These are phyloP conservation scores for Agapanthus africanus DNA, from an alignment of 106 monocot species.

Conservation along the genomic window DNA sequence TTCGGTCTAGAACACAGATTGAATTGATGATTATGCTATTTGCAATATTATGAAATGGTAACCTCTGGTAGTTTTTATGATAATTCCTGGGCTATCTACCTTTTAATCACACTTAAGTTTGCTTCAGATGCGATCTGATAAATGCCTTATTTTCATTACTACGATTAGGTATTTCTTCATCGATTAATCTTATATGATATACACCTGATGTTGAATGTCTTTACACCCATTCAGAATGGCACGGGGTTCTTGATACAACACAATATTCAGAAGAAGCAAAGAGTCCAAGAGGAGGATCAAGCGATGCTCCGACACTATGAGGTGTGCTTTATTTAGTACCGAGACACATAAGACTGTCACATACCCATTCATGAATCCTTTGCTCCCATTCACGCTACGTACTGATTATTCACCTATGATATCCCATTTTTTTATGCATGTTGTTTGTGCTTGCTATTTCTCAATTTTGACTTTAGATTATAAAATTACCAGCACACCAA, in stretches of 20 bases:
- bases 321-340: slow-evolving; percentile 22
- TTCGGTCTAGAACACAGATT: no score
- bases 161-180: neutral
- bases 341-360: neutral
- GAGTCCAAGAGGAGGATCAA: slow-evolving; percentile 35
- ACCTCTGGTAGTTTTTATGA: neutral
- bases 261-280: slow-evolving; percentile 63
- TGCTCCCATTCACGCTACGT: neutral
- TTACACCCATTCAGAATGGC: slow-evolving; percentile 39
- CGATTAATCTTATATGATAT: neutral
- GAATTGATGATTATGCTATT: no score
- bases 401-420: neutral
- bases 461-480: no score
- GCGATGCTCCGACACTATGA: slow-evolving; percentile 23
- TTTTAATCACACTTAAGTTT: neutral
- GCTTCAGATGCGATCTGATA: neutral
- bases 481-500: neutral
- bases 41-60: no score
- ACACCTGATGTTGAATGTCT: neutral
- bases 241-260: slow-evolving; percentile 79
- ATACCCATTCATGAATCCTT: neutral
- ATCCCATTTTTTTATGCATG: neutral
- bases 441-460: neutral
- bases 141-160: neutral
- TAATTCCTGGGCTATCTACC: neutral